Percentiles rank a stretch among this genome's conserved stretches.
Conservation (phyloP, 148 eudicot genomes). For the Silene uniflora region DNA sequence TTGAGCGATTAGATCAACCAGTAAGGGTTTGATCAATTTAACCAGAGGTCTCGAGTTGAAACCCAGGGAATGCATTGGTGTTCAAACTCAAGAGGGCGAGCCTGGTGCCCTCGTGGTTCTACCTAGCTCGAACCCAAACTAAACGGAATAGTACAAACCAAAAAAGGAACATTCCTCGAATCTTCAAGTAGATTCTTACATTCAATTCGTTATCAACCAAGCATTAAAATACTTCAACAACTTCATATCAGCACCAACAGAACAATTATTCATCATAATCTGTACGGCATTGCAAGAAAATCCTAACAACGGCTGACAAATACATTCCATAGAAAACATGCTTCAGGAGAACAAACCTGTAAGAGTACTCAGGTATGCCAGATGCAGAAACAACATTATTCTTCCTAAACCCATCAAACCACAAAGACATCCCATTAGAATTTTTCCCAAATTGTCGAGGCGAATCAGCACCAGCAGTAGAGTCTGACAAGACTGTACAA, state of each 20-base stretch:
- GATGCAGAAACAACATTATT: constrained; percentile 71
- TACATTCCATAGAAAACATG: neutral
- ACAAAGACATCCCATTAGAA: constrained; percentile 37
- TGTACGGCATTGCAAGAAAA: neutral
- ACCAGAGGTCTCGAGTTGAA: too few relatives aligned
- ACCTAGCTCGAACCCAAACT: too few relatives aligned
- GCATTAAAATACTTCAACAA: neutral
- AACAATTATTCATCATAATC: neutral
- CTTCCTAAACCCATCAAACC: constrained; percentile 72
- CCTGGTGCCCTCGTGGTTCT: too few relatives aligned
- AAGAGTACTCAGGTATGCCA: constrained; percentile 80
- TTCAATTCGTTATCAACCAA: too few relatives aligned
- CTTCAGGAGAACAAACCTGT: constrained; percentile 48
- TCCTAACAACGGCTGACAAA: neutral
- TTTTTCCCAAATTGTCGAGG: constrained; percentile 42
- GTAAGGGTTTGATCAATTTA: too few relatives aligned
- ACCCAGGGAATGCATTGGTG: too few relatives aligned
- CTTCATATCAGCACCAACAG: neutral
- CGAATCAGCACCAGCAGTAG: constrained; percentile 77
- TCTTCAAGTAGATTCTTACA: too few relatives aligned
- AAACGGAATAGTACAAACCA: too few relatives aligned
- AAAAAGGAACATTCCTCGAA: too few relatives aligned
- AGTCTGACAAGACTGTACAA: constrained; percentile 73
- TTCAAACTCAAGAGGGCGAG: too few relatives aligned
- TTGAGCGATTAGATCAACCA: too few relatives aligned